Conservation (phyloP, 495 filamentous ascomycete species). For the Daldinia bambusicola region DNA sequence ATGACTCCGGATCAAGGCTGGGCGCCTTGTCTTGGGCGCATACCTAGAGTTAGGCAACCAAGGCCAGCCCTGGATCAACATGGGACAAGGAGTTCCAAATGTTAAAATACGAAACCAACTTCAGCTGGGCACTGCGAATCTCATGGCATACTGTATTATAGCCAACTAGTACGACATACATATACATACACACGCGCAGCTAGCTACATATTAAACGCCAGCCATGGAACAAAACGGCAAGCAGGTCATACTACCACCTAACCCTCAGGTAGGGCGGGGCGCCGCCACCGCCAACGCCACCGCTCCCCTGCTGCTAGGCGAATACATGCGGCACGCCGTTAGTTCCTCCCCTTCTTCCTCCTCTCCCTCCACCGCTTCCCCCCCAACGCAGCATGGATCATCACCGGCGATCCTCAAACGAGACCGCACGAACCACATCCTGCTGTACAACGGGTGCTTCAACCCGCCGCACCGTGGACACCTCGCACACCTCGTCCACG, state of each 20-base stretch:
- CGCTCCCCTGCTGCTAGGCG: background rate
- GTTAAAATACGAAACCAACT: slow-evolving; percentile 30
- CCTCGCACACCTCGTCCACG: slow-evolving; percentile 30
- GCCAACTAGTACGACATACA: background rate
- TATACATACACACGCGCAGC: background rate
- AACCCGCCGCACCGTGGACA: slow-evolving; percentile 47
- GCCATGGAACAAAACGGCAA: background rate
- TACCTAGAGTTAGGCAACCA: slow-evolving; percentile 27
- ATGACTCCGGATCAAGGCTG: background rate
- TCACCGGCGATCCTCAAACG: slow-evolving; percentile 1
- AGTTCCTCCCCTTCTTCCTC: background rate
- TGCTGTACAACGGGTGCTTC: slow-evolving; percentile 47
- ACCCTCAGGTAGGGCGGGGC: background rate
- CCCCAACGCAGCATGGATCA: slow-evolving; percentile 9
- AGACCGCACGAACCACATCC: slow-evolving; percentile 29
- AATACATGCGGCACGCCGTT: slow-evolving; percentile 1
- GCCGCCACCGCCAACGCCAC: background rate
- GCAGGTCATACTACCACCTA: background rate
- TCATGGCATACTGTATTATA: background rate
- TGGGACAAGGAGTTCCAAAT: slow-evolving; percentile 17
- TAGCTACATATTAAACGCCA: background rate
- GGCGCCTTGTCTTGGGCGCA: slow-evolving; percentile 12
- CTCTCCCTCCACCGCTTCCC: background rate
- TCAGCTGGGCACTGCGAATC: background rate
- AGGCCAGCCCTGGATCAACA: background rate